Conservation (phyloP, 176 grass and related monocot species). For the Tillandsia fasciculata region DNA sequence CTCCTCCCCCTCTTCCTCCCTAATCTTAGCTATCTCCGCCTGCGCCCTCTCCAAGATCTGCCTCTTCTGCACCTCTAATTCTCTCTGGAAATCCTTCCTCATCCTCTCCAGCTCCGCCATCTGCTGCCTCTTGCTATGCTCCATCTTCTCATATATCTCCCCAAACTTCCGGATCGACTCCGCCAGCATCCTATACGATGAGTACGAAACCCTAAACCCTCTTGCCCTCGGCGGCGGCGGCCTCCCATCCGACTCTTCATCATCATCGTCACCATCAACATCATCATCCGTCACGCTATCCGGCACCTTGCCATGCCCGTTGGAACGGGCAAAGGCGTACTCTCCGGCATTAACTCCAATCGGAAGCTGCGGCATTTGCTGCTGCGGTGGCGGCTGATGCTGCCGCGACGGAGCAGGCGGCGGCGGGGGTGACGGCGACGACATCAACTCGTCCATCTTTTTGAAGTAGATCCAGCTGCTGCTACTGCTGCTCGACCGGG, state of each 20-base stretch:
- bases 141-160: conserved; percentile 58
- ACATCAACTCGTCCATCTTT: conserved; percentile 50
- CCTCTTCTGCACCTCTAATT: conserved; percentile 51
- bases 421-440: conserved; percentile 4
- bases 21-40: conserved; percentile 43
- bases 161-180: conserved; percentile 55
- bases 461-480: conserved; percentile 71
- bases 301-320: neutral
- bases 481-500: neutral
- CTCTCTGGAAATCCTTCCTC: conserved; percentile 68
- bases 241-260: conserved; percentile 2
- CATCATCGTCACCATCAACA: conserved; percentile 2
- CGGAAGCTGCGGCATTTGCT: conserved; percentile 26
- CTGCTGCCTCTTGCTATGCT: conserved; percentile 59
- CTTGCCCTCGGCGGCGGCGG: neutral
- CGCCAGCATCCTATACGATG: conserved; percentile 30
- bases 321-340: conserved; percentile 20
- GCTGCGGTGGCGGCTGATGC: conserved; percentile 20
- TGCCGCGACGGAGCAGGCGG: neutral
- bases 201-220: conserved; percentile 4
- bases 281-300: conserved; percentile 10
- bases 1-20: conserved; percentile 25
- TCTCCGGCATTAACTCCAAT: conserved; percentile 41
- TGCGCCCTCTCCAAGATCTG: conserved; percentile 71
- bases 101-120: conserved; percentile 57